Base-by-base conservation (phyloP, 768 basidiomycete genomes). In the Mycena kentingensis region DNA sequence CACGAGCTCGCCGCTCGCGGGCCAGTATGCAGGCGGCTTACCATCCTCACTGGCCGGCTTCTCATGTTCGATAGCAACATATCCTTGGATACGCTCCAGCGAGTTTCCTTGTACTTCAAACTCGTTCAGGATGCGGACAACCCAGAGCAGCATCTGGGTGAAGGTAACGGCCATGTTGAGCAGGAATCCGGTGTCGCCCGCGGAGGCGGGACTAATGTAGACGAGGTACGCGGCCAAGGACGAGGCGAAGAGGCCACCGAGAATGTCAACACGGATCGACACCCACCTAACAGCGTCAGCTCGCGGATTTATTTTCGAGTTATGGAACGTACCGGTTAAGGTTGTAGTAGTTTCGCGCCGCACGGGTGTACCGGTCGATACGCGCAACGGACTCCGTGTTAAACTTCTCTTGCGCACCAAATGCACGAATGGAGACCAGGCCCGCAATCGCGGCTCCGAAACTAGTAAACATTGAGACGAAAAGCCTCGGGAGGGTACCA, bases 11-110 rank as follows among this genome's bases (percentile, higher is more conserved):
- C 83, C 83, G 11, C 76, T 77, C 5, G 81, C 69, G 2, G 83
- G 82, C 82, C 83, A 85, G 37, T 79, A 73, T 1, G 83, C 82
- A 1, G 83, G 81, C 4, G 82, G 83, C 34, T 66, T 67, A 39
- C 75, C 76, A 6, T 57, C 55, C 15, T 65, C 50, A 0, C 68
- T 67, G 0, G 71, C 56, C 39, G 59, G 52, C 4, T 72, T 68
- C 57, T 80, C 76, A 32, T 73, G 70, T 24, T 77, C 77, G 55
- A 77, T 76, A 19, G 66, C 55, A 13, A 78, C 55, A 57, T 76
- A 79, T 24, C 43, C 44, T 49, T 61, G 49, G 19, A 61, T 58
- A 34, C 60, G 55, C 51, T 61, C 53, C 6, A 54, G 51, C 26
- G 55, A 19, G 32, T 45, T 51, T 54, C 61, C 59, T 46, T 51